Evolutionary conservation across 2,329 filamentous ascomycete species (phyloP).

Genomic region (Pleoardoris graminearum): DNA sequence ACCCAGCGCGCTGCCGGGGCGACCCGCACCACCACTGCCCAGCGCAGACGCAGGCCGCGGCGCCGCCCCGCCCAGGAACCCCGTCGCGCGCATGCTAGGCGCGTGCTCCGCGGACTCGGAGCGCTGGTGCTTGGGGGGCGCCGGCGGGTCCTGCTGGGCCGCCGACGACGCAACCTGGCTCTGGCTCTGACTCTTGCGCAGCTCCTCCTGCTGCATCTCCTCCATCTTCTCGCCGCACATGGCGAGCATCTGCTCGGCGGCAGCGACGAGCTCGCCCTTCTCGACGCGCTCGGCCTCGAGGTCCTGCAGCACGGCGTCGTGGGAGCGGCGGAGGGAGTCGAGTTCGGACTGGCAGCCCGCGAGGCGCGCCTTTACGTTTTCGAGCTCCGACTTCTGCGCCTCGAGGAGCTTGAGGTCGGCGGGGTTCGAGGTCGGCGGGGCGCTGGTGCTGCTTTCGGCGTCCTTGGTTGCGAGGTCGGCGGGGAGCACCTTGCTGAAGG

Average conservation of each 20-base stretch:
- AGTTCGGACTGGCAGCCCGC: constrained; percentile 76
- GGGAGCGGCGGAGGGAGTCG: constrained; percentile 69
- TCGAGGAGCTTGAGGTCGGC: constrained; percentile 59
- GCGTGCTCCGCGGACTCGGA: constrained; percentile 11
- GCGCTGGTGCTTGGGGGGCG: constrained; percentile 6
- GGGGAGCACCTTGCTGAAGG: constrained; percentile 60
- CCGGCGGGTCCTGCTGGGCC: constrained; percentile 19
- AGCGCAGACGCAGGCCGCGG: constrained; percentile 35
- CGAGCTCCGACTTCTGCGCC: constrained; percentile 67
- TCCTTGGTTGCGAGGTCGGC: constrained; percentile 16
- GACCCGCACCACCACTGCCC: constrained; percentile 23
- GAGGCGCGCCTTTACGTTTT: constrained; percentile 72
- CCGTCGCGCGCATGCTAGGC: constrained; percentile 36
- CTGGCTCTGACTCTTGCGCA: constrained; percentile 62
- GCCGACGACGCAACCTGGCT: too few species aligned
- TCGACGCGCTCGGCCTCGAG: constrained; percentile 77
- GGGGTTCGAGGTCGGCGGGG: constrained; percentile 19
- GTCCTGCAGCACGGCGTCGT: constrained; percentile 65
- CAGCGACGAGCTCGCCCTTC: constrained; percentile 79
- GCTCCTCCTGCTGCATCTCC: constrained; percentile 45
- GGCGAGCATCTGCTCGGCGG: constrained; percentile 82
- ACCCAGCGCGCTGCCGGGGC: constrained; percentile 31
- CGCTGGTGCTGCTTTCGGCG: constrained; percentile 16
- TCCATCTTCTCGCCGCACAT: constrained; percentile 58
- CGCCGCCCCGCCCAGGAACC: constrained; percentile 30